A percentile compares a stretch with the other conserved stretches of the same genome.
phyloP scores from a whole-genome alignment of 1,284 basidiomycete species.

The Cryptococcus neoformans region DNA sequence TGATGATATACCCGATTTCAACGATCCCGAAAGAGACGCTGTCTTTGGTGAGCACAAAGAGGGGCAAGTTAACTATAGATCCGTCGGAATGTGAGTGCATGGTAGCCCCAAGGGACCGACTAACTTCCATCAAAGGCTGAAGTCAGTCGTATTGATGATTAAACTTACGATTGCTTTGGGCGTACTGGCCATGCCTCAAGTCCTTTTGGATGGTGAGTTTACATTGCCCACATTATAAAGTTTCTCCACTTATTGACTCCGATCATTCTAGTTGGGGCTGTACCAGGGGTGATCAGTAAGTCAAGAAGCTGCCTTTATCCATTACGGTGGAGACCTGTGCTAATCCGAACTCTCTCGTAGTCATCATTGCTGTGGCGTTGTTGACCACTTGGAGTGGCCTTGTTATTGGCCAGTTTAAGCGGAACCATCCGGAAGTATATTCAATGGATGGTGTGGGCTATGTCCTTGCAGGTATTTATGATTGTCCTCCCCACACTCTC shows the following conservation, averaged over 20 bases:
- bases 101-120: not conserved
- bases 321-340: conserved; percentile 17
- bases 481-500: conserved; percentile 2
- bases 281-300: conserved; percentile 35
- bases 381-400: conserved; percentile 24
- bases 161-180: conserved; percentile 39
- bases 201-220: conserved; percentile 10
- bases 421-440: conserved; percentile 34
- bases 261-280: conserved; percentile 14
- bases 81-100: conserved; percentile 34
- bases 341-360: conserved; percentile 7
- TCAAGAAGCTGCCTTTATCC: not conserved
- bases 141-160: conserved; percentile 33
- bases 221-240: not conserved
- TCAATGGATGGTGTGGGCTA: conserved; percentile 26
- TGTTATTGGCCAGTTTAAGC: conserved; percentile 30
- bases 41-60: conserved; percentile 31
- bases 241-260: not conserved
- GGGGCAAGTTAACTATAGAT: conserved; percentile 33
- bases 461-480: conserved; percentile 25
- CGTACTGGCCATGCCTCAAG: conserved; percentile 33
- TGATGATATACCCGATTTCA: conserved; percentile 7
- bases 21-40: conserved; percentile 25
- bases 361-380: conserved; percentile 25
- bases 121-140: conserved; percentile 20